Evolutionary conservation across 768 basidiomycete genomes (phyloP).

Genomic region (Gloeophyllum trabeum): DNA sequence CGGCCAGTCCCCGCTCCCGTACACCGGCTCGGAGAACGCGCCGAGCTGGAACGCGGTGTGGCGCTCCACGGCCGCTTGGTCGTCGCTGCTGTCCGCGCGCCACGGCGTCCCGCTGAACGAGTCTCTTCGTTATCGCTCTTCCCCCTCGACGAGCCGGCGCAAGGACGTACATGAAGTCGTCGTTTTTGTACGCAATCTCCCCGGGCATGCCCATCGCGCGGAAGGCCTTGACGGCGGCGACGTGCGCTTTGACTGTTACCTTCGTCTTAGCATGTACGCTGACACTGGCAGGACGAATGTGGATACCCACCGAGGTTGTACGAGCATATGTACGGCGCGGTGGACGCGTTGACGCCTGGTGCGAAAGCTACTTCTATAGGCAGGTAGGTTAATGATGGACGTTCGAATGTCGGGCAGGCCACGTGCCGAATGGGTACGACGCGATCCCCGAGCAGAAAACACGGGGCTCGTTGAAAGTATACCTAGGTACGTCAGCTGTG

Average conservation of each 20-base stretch:
- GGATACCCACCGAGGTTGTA: slow-evolving; percentile 28
- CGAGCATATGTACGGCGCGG: slow-evolving; percentile 31
- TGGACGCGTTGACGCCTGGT: slow-evolving; percentile 29
- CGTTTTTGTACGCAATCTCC: slow-evolving; percentile 44
- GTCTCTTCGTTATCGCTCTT: not conserved
- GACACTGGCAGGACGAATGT: not conserved
- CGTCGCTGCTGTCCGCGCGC: slow-evolving; percentile 32
- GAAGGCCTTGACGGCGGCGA: slow-evolving; percentile 38
- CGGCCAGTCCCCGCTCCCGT: slow-evolving; percentile 42
- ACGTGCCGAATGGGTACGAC: slow-evolving; percentile 31
- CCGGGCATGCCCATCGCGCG: slow-evolving; percentile 34
- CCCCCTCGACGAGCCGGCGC: not conserved
- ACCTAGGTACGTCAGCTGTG: slow-evolving; percentile 16
- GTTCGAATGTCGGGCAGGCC: not conserved
- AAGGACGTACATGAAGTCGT: slow-evolving; percentile 32
- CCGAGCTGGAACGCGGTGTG: slow-evolving; percentile 41
- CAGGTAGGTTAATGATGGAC: not conserved
- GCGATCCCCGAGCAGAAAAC: slow-evolving; percentile 27
- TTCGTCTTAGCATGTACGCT: not conserved
- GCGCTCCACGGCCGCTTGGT: slow-evolving; percentile 31
- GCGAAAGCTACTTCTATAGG: slow-evolving; percentile 25
- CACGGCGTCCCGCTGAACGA: slow-evolving; percentile 30
- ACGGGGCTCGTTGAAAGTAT: slow-evolving; percentile 42
- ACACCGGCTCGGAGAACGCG: slow-evolving; percentile 36
- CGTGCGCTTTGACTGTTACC: slow-evolving; percentile 32